Conservation (phyloP, 2,329 filamentous ascomycete species). For the Coniochaeta ligniaria region DNA sequence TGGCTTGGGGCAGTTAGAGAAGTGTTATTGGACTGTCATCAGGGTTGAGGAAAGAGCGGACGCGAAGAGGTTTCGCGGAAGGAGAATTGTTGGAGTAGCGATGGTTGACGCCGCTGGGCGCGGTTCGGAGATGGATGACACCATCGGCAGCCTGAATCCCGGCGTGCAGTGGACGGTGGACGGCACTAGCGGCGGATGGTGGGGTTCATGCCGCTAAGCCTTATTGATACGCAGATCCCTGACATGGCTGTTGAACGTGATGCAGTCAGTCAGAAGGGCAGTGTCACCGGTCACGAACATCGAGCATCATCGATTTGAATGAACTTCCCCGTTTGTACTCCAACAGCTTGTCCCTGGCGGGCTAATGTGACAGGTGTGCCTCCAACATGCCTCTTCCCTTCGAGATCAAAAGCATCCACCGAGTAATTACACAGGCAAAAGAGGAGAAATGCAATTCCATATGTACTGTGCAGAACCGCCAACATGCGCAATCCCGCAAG, state of each 20-base stretch:
- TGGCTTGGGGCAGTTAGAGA: not conserved
- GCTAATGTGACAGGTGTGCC: not conserved
- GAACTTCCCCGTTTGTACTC: not conserved
- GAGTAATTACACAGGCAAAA: constrained; percentile 5
- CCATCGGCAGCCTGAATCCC: not conserved
- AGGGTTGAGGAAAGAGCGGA: not conserved
- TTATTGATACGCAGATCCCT: not conserved
- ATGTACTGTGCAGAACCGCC: not conserved
- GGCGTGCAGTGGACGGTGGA: not conserved
- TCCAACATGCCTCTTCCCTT: not conserved
- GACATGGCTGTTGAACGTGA: not conserved
- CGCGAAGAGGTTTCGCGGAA: not conserved
- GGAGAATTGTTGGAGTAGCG: not conserved
- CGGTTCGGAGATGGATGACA: not conserved
- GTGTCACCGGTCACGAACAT: not conserved
- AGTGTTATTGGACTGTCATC: not conserved
- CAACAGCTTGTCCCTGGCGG: not conserved
- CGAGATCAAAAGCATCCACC: not conserved
- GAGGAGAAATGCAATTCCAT: constrained; percentile 3
- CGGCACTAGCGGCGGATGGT: not conserved
- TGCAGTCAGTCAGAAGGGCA: not conserved
- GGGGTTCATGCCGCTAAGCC: not conserved
- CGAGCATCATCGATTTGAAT: not conserved
- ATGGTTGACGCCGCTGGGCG: not conserved
- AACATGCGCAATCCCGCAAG: not conserved